phyloP scores from a whole-genome alignment of 352 stramenopile genomes.

The Globisporangium apiculatum region DNA sequence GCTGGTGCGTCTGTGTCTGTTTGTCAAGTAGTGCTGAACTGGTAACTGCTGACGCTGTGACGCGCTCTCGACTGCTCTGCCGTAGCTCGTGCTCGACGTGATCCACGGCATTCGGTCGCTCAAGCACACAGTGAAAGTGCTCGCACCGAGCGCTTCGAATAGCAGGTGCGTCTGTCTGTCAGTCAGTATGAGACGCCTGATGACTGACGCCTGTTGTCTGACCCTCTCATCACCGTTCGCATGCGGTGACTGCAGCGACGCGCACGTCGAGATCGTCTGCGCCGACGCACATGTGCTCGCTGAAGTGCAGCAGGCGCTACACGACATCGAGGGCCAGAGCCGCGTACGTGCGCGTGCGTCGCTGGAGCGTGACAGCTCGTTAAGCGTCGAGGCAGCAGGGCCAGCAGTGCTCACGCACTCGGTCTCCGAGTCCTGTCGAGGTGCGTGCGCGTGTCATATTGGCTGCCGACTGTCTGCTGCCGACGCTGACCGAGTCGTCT shows the following conservation, averaged over 20 bases:
- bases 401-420: constrained; percentile 39
- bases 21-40: background rate
- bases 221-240: background rate
- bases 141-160: constrained; percentile 38
- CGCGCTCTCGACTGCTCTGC: background rate
- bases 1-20: constrained; percentile 25
- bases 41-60: background rate
- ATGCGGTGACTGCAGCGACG: constrained; percentile 5
- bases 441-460: constrained; percentile 13
- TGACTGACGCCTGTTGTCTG: background rate
- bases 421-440: constrained; percentile 44
- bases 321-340: constrained; percentile 41
- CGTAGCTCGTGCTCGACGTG: constrained; percentile 74
- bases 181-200: background rate
- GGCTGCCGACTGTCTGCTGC: background rate
- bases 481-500: background rate
- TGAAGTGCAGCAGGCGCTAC: constrained; percentile 27
- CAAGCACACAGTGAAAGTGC: constrained; percentile 63
- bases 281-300: constrained; percentile 19
- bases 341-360: constrained; percentile 24
- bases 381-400: constrained; percentile 4
- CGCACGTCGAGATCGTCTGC: constrained; percentile 25
- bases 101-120: constrained; percentile 94
- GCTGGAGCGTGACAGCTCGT: background rate
- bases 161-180: constrained; percentile 3